phyloP scores from a whole-genome alignment of 345 rosid species.

The Populus simonii region DNA sequence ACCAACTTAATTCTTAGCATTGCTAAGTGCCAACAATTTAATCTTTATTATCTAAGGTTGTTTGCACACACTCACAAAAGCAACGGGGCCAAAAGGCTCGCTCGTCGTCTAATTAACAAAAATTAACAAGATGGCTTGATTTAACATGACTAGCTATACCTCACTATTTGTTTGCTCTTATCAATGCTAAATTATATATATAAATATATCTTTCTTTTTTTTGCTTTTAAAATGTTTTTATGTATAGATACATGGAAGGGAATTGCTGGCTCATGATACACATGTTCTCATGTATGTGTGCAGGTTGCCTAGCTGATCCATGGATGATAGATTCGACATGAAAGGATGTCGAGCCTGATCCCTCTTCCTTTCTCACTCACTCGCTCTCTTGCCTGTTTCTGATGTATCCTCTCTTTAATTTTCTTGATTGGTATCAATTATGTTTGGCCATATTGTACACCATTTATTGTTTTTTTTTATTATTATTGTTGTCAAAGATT shows the following conservation, averaged over 20 bases:
- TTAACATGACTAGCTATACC: not conserved
- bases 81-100: not conserved
- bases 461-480: conserved; percentile 20
- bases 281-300: conserved; percentile 5
- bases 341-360: conserved; percentile 45
- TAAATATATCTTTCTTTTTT: too few relatives aligned
- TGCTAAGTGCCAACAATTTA: not conserved
- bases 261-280: conserved; percentile 6
- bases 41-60: not conserved
- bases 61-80: not conserved
- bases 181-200: too few relatives aligned
- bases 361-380: not conserved
- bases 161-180: too few relatives aligned
- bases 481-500: not conserved
- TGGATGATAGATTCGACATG: conserved; percentile 41
- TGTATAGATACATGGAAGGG: not conserved
- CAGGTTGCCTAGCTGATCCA: conserved; percentile 38
- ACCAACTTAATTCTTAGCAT: not conserved
- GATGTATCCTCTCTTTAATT: not conserved
- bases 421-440: conserved; percentile 10
- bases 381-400: not conserved
- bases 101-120: too few relatives aligned
- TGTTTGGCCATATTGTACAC: conserved; percentile 26
- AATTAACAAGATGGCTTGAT: not conserved
- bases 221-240: not conserved